Conservation (phyloP, 768 basidiomycete genomes). For the Mycena rebaudengoi region DNA sequence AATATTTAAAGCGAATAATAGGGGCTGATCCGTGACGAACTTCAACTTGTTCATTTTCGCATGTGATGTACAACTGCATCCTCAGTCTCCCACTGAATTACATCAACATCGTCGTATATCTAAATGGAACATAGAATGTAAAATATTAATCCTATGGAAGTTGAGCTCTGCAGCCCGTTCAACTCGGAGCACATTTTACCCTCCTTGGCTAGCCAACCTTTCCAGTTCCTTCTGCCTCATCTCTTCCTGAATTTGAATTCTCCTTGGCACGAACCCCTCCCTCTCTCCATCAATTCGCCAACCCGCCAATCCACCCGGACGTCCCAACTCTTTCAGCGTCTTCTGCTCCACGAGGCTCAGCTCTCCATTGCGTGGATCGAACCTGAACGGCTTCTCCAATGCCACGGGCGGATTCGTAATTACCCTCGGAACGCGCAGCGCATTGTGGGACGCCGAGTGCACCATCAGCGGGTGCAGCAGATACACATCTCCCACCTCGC, state of each 20-base stretch:
- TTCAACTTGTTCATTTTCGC: too few relatives aligned
- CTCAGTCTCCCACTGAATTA: too few relatives aligned
- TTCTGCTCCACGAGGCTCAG: constrained; percentile 68
- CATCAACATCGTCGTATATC: too few relatives aligned
- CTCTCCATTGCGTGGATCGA: constrained; percentile 52
- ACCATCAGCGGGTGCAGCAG: constrained; percentile 72
- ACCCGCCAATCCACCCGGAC: constrained; percentile 47
- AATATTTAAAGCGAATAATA: too few relatives aligned
- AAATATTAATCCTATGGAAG: too few relatives aligned
- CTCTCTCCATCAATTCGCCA: constrained; percentile 59
- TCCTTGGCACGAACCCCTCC: constrained; percentile 54
- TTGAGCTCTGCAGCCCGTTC: too few relatives aligned
- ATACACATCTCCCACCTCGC: constrained; percentile 69
- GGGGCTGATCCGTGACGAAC: too few relatives aligned
- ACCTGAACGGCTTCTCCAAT: constrained; percentile 62
- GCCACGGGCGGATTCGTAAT: constrained; percentile 74
- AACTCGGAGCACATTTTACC: too few relatives aligned
- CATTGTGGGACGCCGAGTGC: constrained; percentile 70
- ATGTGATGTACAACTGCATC: too few relatives aligned
- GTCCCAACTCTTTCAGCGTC: constrained; percentile 61
- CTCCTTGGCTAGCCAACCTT: constrained; percentile 40
- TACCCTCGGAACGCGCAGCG: constrained; percentile 61
- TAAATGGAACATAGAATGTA: too few relatives aligned
- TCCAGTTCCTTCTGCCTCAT: constrained; percentile 58
- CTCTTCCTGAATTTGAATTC: constrained; percentile 54